Evolutionary conservation across 2,329 filamentous ascomycete genomes (phyloP).

Genomic region (Cryphonectria carpinicola): DNA sequence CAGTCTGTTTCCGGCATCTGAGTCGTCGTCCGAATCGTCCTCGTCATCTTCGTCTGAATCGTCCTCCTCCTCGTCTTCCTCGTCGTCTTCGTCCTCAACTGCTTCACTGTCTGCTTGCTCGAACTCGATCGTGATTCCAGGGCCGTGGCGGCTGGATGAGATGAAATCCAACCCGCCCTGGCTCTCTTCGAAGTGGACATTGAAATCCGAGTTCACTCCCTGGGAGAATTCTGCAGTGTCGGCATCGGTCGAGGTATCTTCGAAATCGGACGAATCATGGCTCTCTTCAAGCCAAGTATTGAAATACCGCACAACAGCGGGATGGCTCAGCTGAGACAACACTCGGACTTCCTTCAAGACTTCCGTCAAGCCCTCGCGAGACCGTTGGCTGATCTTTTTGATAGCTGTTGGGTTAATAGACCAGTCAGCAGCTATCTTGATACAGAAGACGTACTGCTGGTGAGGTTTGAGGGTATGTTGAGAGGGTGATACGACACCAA

Average conservation of each 20-base stretch:
- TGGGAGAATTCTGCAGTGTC: conserved; percentile 41
- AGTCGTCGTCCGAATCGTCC: conserved; percentile 36
- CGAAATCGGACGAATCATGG: conserved; percentile 57
- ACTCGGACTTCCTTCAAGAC: conserved; percentile 84
- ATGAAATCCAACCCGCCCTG: conserved; percentile 90
- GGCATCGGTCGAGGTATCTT: conserved; percentile 57
- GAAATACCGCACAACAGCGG: conserved; percentile 85
- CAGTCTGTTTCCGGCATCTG: conserved; percentile 2
- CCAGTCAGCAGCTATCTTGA: background rate
- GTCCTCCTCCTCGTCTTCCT: conserved; percentile 47
- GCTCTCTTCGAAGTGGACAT: conserved; percentile 69
- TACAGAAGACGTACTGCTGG: background rate
- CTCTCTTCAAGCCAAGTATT: conserved; percentile 90
- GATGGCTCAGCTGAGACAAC: conserved; percentile 90
- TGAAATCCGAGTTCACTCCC: conserved; percentile 40
- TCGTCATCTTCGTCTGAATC: conserved; percentile 52
- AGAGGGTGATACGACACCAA: background rate
- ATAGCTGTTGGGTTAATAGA: conserved; percentile 53
- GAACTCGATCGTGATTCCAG: conserved; percentile 69
- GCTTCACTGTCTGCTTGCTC: conserved; percentile 51
- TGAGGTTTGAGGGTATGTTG: background rate
- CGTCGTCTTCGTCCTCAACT: conserved; percentile 43
- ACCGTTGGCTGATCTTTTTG: conserved; percentile 90
- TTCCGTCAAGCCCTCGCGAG: conserved; percentile 78
- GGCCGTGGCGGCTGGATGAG: conserved; percentile 77